Evolutionary conservation across 345 rosid species (phyloP).

Genomic region (Isatis tinctoria): DNA sequence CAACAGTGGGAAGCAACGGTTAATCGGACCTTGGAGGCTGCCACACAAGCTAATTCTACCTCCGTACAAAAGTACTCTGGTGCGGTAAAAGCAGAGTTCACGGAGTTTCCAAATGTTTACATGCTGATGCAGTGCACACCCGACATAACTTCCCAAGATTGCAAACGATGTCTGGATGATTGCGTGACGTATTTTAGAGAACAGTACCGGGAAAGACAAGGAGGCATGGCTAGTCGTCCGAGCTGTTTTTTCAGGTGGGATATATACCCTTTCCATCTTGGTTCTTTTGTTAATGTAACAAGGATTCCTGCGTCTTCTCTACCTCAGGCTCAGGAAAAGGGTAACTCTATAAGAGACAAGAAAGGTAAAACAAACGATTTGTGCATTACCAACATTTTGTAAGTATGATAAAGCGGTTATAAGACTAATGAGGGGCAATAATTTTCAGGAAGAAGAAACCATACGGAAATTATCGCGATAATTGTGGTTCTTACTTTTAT

Average conservation of each 20-base stretch:
- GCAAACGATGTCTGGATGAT: not conserved
- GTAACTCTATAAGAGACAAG: not conserved
- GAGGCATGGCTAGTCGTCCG: not conserved
- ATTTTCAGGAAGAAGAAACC: not conserved
- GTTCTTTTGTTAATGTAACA: not conserved
- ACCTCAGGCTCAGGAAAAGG: not conserved
- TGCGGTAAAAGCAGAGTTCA: not conserved
- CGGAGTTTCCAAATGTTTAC: not conserved
- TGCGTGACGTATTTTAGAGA: not conserved
- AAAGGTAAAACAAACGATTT: not conserved
- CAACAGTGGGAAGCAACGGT: not conserved
- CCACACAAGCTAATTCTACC: not conserved
- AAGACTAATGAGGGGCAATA: not conserved
- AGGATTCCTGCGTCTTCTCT: not conserved
- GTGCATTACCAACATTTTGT: not conserved
- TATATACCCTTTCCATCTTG: not conserved
- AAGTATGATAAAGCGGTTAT: not conserved
- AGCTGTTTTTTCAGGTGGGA: conserved; percentile 11
- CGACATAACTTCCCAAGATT: not conserved
- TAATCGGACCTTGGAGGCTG: not conserved
- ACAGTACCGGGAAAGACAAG: not conserved
- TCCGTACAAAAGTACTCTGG: not conserved
- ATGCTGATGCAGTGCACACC: conserved; percentile 10
- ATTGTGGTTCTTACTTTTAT: conserved; percentile 10
- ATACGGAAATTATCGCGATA: not conserved